Evolutionary conservation across 2,329 filamentous ascomycete genomes (phyloP), one percentile per base, ranked within the genome.

Genomic region (Fusarium oligoseptatum): DNA sequence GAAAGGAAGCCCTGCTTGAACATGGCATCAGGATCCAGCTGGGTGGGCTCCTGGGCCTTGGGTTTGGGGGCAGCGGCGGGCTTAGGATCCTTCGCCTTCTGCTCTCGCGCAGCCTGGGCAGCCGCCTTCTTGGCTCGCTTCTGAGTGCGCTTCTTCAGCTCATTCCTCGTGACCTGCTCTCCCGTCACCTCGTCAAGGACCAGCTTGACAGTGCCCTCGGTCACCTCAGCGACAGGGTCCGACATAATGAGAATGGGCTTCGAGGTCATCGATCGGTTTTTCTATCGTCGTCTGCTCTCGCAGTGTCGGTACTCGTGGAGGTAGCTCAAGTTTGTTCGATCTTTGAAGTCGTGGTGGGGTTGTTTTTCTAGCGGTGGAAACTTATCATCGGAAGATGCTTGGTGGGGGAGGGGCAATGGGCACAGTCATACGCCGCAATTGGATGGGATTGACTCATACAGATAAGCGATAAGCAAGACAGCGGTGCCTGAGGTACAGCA

Each of bases 1-100:
- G 88, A 87, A 39, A 95, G 87, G 84, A 95, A 96, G 43, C 93
- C 94, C 79, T 91, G 89, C 84, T 94, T 94, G 87, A 95, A 96
- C 89, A 95, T 95, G 74, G 89, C 87, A 72, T 94, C 88, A 0
- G 88, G 86, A 72, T 91, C 89, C 48, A 88, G 76, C 45, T 82
- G 78, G 8, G 82, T 78, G 64, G 77, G 73, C 43, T 86, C 84
- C 36, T 86, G 86, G 24, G 82, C 80, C 80, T 88, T 89, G 61
- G 85, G 84, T 79, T 89, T 88, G 71, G 81, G 65, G 58, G 79
- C 75, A 22, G 79, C 75, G 24, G 73, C 71, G 34, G 78, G 64
- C 60, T 70, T 64, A 0, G 78, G 82, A 80, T 77, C 77, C 34
- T 78, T 78, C 43, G 80, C 79, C 3, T 80, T 80, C 29, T 82